Percentiles rank a stretch among this genome's conserved stretches.
Evolutionary conservation across 83 land plant species (phyloP).

Genomic region (Thuja plicata): DNA sequence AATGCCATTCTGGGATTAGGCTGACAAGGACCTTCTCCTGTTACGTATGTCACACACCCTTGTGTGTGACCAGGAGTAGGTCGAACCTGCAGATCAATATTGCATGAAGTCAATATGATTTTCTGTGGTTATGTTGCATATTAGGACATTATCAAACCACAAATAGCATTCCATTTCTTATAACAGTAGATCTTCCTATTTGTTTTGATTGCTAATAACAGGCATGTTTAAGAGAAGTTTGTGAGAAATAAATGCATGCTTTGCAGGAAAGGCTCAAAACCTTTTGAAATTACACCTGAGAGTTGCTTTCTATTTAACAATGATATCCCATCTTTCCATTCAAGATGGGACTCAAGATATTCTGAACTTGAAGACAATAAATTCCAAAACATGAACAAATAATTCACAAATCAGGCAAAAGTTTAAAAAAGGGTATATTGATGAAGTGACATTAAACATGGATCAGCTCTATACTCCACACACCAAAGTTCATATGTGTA

Average conservation of each 20-base stretch:
- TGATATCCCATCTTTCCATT: not conserved
- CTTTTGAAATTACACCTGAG: not conserved
- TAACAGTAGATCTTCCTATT: not conserved
- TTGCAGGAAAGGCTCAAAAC: not conserved
- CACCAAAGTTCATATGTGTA: not conserved
- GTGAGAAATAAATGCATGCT: not conserved
- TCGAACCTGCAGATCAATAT: constrained; percentile 71
- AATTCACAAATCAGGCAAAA: not conserved
- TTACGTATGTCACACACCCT: constrained; percentile 96
- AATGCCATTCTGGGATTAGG: constrained; percentile 94
- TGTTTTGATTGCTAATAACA: not conserved
- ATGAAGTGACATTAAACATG: not conserved
- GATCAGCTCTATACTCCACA: not conserved
- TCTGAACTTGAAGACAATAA: not conserved
- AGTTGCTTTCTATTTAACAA: not conserved
- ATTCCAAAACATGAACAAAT: not conserved
- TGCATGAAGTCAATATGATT: not conserved
- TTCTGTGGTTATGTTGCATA: not conserved
- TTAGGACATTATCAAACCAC: not conserved
- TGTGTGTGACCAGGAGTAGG: constrained; percentile 95
- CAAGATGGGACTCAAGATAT: not conserved
- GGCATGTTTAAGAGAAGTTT: not conserved
- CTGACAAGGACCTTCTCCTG: constrained; percentile 85
- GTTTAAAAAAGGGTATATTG: not conserved
- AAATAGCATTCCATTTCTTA: not conserved